A percentile compares a stretch with the other conserved stretches of the same genome.
These are phyloP conservation scores for Paramarasmius palmivorus DNA, from an alignment of 1,284 basidiomycete genomes.

Conservation along the genomic window DNA sequence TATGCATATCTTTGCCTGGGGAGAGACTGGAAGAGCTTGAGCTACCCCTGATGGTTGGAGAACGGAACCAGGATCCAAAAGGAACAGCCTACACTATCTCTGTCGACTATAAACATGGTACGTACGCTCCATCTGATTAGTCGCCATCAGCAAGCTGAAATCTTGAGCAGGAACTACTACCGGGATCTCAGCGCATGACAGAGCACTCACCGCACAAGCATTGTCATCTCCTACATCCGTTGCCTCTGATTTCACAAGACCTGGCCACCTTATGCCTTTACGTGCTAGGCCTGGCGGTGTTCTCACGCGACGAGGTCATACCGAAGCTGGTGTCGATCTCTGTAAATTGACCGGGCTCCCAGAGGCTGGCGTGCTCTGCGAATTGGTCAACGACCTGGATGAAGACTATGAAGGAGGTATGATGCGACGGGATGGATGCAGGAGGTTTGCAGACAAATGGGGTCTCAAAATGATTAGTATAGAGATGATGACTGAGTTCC, in stretches of 20 bases:
- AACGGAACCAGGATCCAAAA: conserved; percentile 87
- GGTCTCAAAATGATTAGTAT: conserved; percentile 94
- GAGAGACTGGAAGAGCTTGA: conserved; percentile 79
- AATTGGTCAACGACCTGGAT: conserved; percentile 88
- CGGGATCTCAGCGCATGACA: conserved; percentile 96
- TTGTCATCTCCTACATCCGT: conserved; percentile 64
- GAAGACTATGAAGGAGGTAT: conserved; percentile 93
- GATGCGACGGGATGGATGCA: conserved; percentile 93
- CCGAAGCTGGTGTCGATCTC: conserved; percentile 89
- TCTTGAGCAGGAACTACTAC: conserved; percentile 79
- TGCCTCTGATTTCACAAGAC: conserved; percentile 84
- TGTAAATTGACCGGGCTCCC: conserved; percentile 80
- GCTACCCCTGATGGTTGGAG: conserved; percentile 91
- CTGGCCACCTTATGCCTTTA: conserved; percentile 95
- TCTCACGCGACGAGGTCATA: conserved; percentile 87
- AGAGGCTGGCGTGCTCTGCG: conserved; percentile 87
- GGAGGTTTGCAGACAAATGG: conserved; percentile 90
- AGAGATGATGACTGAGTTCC: conserved; percentile 61
- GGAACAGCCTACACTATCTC: conserved; percentile 98
- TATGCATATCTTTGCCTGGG: conserved; percentile 86
- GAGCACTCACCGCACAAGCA: conserved; percentile 83
- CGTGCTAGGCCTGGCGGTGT: conserved; percentile 88
- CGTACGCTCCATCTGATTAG: conserved; percentile 21
- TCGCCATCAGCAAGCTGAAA: not conserved
- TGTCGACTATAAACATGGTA: conserved; percentile 88